Base-by-base conservation (phyloP, 2,329 filamentous ascomycete genomes). In the Elsinoe necatrix region DNA sequence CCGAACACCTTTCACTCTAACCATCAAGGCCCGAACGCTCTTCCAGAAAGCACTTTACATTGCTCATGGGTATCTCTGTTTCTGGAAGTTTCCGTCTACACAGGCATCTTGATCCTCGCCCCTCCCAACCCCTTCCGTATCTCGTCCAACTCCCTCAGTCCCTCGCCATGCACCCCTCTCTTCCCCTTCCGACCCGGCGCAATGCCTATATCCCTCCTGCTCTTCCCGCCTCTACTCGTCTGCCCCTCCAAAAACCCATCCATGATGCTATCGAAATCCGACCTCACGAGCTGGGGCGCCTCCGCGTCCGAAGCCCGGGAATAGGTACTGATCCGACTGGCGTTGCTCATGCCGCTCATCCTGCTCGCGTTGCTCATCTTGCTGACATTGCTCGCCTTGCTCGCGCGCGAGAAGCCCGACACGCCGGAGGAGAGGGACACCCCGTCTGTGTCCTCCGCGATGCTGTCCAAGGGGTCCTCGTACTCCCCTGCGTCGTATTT, bases 91-190 rank as follows among this genome's bases (percentile, higher is more conserved):
- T n/a, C n/a, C 37, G 7, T 20, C 20, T 37, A 37, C 9, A 37
- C 34, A 14, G 34, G 14, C 34, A 43, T 23, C 54, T 47, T 64
- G 52, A 95, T 69, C 59, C 83, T 81, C 27, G 90, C 86, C 23
- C 87, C 87, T 0, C 92, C 92, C 57, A 96, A 71, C 5, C 83
- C 88, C 61, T 80, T 80, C 55, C 93, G 79, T 54, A 98, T 85
- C 72, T 97, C 92, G 62, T 97, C 93, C 59, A 97, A 76, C 75
- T 97, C 89, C 71, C 88, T 84, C 62, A 96, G 78, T 0, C 93
- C 93, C 59, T 80, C 87, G 68, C 87, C 85, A 62, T 86, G 83
- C 67, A 86, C 88, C 16, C 85, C 85, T 72, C 91, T 89, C 74
- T 91, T 92, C 18, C 89, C 80, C 55, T 79, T 72, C 42, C 71